phyloP scores from a whole-genome alignment of 768 basidiomycete genomes.

The Hydnum rufescens region DNA sequence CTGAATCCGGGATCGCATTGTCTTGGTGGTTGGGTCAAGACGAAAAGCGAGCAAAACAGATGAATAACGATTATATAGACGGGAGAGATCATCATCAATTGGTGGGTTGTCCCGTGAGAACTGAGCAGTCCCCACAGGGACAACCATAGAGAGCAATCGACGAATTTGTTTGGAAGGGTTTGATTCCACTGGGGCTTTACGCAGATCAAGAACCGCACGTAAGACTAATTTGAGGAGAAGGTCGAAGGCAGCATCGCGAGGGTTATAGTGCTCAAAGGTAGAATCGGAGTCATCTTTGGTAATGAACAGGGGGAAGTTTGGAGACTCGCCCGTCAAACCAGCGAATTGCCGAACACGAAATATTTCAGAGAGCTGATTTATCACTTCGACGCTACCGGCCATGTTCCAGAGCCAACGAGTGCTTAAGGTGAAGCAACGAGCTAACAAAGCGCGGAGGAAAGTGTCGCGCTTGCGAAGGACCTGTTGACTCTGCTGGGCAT shows the following conservation, averaged over 20 bases:
- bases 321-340: constrained; percentile 38
- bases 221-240: constrained; percentile 65
- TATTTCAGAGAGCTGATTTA: constrained; percentile 45
- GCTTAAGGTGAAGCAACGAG: constrained; percentile 54
- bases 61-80: constrained; percentile 65
- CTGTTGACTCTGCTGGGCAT: constrained; percentile 18
- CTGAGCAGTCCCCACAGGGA: constrained; percentile 49
- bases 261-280: constrained; percentile 29
- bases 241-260: constrained; percentile 51
- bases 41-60: constrained; percentile 50
- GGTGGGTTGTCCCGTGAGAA: constrained; percentile 38
- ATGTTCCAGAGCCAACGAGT: constrained; percentile 63
- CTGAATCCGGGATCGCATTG: constrained; percentile 30
- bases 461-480: constrained; percentile 38
- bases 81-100: constrained; percentile 36
- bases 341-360: constrained; percentile 62
- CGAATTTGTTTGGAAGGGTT: constrained; percentile 26
- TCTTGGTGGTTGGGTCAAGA: constrained; percentile 33
- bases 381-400: constrained; percentile 31
- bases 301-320: constrained; percentile 58
- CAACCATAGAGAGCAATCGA: constrained; percentile 50
- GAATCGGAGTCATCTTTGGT: constrained; percentile 27
- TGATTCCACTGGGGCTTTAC: constrained; percentile 10
- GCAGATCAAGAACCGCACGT: constrained; percentile 29
- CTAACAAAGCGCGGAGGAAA: constrained; percentile 48